Percentiles rank a stretch among this genome's conserved stretches.
These are phyloP conservation scores for Pythium insidiosum DNA, from an alignment of 352 stramenopile genomes.

Conservation along the genomic window DNA sequence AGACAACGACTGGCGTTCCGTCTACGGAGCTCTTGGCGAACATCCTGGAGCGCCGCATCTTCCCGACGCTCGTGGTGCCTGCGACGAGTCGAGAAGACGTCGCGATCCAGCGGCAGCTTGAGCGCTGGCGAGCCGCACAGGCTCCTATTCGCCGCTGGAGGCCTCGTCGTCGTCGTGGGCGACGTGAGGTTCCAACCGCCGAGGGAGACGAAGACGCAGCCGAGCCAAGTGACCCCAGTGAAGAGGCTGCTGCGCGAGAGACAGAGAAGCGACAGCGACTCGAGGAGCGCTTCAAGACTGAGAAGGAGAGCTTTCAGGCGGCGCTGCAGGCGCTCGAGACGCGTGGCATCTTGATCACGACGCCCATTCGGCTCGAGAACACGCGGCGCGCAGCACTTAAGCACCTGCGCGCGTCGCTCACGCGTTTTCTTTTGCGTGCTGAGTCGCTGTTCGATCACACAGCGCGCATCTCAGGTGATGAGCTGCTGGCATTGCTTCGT, in stretches of 20 bases:
- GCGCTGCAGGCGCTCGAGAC: conserved; percentile 25
- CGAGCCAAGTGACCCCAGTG: conserved; percentile 19
- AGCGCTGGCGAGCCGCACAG: conserved; percentile 19
- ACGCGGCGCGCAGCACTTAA: conserved; percentile 32
- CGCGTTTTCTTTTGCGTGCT: conserved; percentile 25
- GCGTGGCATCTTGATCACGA: conserved; percentile 25
- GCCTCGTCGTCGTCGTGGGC: no score
- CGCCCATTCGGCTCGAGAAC: conserved; percentile 15
- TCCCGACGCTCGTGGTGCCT: conserved; percentile 44
- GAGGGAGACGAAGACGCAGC: conserved; percentile 9
- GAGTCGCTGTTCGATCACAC: conserved; percentile 35
- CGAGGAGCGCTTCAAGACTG: conserved; percentile 29
- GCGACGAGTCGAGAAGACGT: conserved; percentile 22
- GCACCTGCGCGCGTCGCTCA: conserved; percentile 14
- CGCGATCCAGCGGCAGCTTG: conserved; percentile 18
- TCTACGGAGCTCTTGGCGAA: conserved; percentile 23
- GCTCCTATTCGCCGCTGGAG: conserved; percentile 10
- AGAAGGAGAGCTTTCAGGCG: conserved; percentile 26
- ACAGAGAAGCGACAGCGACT: conserved; percentile 36
- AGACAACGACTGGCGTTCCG: conserved; percentile 15
- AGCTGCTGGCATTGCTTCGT: no score
- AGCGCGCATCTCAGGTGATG: no score
- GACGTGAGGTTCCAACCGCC: no score
- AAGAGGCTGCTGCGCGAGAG: conserved; percentile 22
- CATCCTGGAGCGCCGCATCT: conserved; percentile 36